Base-by-base conservation (phyloP, 2,329 filamentous ascomycete species). In the Hymenoscyphus fructigenus region DNA sequence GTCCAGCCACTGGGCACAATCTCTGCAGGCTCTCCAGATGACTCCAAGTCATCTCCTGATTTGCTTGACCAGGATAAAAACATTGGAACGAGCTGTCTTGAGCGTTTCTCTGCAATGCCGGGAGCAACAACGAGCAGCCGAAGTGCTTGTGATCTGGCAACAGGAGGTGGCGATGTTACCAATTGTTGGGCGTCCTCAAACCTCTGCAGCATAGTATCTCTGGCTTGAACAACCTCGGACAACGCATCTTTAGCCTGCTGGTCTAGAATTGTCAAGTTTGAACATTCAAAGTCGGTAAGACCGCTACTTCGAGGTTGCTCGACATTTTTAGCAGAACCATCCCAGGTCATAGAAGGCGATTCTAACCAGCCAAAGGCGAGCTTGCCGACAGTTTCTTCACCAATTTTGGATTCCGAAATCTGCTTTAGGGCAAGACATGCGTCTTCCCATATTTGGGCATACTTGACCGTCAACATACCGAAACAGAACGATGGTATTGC, bases 381-480 rank as follows among this genome's bases (percentile, higher is more conserved):
- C 2, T 86, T 83, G 1, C 89, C 87, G 44, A 97, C 83, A 20
- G 84, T 80, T 36, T 89, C 87, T 74, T 97, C 93, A 26, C 91
- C 92, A 47, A 80, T 78, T 69, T 90, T 88, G 26, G 83, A 84
- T 69, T 91, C 84, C 23, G 88, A 85, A 62, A 99, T 88, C 60
- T 89, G 83, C 72, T 92, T 90, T 73, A 99, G 79, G 0, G 91
- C 88, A 62, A 88, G 85, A 60, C 90, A 87, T 0, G 91, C 86
- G 72, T 96, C 92, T 66, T 96, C 91, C 91, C 94, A 97, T 5
- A 96, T 82, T 41, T 92, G 92, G 0, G 93, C 86, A 69, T 97
- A 83, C 70, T 90, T 91, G 59, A 96, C 88, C 0, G 93, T 95
- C 66, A 98, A 83, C 77, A 97, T 85, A 59, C 95, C 95, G 71